phyloP scores from a whole-genome alignment of 2,329 filamentous ascomycete genomes.

The Colletotrichum abscissum region DNA sequence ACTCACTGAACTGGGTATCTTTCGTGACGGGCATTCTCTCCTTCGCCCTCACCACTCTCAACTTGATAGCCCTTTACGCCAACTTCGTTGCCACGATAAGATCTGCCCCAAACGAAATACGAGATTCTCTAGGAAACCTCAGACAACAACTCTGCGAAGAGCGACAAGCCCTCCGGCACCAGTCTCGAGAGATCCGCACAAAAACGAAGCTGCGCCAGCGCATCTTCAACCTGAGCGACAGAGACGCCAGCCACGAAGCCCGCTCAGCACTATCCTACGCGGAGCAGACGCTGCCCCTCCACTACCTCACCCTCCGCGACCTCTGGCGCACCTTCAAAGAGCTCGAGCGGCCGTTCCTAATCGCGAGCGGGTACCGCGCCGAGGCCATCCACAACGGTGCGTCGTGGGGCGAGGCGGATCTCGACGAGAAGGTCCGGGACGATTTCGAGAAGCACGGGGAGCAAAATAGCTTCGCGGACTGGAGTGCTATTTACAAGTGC shows the following conservation, averaged over 20 bases:
- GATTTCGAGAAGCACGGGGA: constrained; percentile 32
- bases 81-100: constrained; percentile 28
- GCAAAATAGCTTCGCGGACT: constrained; percentile 26
- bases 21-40: constrained; percentile 31
- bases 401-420: constrained; percentile 26
- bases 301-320: constrained; percentile 30
- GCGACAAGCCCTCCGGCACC: constrained; percentile 27
- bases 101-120: constrained; percentile 15
- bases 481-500: constrained; percentile 30
- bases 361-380: constrained; percentile 28
- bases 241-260: constrained; percentile 10
- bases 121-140: constrained; percentile 29
- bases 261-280: constrained; percentile 18
- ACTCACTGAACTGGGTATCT: constrained; percentile 31
- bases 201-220: constrained; percentile 12
- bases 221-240: neutral
- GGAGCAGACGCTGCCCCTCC: constrained; percentile 24
- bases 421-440: constrained; percentile 26
- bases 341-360: constrained; percentile 26
- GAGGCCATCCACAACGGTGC: constrained; percentile 30
- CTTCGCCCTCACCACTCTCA: constrained; percentile 28
- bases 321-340: constrained; percentile 33
- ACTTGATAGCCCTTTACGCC: constrained; percentile 28
- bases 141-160: constrained; percentile 31
- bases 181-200: constrained; percentile 24